Percentiles rank a stretch among this genome's conserved stretches.
These are phyloP conservation scores for Russula griseocarnosa DNA, from an alignment of 768 basidiomycete genomes.

Conservation along the genomic window DNA sequence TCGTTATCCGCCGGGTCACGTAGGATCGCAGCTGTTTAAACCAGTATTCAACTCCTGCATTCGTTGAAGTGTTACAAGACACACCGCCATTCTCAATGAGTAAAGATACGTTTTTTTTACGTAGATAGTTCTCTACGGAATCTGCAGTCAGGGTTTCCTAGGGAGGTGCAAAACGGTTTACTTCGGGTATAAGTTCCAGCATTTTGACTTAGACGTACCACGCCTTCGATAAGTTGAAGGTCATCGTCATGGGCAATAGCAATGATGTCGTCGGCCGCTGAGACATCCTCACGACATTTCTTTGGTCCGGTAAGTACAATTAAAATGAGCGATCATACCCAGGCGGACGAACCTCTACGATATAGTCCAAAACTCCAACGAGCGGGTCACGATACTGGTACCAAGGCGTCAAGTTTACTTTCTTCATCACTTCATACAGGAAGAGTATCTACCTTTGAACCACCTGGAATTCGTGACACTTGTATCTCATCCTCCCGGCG, in stretches of 20 bases:
- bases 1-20: not conserved
- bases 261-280: not conserved
- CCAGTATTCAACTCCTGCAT: not conserved
- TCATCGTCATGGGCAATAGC: conserved; percentile 21
- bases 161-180: not conserved
- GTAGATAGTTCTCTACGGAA: conserved; percentile 4
- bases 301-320: not conserved
- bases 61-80: not conserved
- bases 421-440: not conserved
- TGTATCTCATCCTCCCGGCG: not conserved
- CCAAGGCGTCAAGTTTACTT: not conserved
- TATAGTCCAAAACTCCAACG: conserved; percentile 10
- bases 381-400: conserved; percentile 16
- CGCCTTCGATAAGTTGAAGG: conserved; percentile 1
- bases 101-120: not conserved
- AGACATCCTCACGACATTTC: conserved; percentile 7
- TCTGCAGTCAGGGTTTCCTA: conserved; percentile 14
- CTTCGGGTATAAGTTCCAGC: not conserved
- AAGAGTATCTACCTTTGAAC: not conserved
- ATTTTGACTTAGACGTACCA: conserved; percentile 1
- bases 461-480: not conserved
- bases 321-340: not conserved
- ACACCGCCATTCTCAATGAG: conserved; percentile 16
- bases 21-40: conserved; percentile 6
- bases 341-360: conserved; percentile 11